Percentiles rank a stretch among this genome's conserved stretches.
Evolutionary conservation across 305 asterid genomes (phyloP).

Genomic region (Solanum hybrid): DNA sequence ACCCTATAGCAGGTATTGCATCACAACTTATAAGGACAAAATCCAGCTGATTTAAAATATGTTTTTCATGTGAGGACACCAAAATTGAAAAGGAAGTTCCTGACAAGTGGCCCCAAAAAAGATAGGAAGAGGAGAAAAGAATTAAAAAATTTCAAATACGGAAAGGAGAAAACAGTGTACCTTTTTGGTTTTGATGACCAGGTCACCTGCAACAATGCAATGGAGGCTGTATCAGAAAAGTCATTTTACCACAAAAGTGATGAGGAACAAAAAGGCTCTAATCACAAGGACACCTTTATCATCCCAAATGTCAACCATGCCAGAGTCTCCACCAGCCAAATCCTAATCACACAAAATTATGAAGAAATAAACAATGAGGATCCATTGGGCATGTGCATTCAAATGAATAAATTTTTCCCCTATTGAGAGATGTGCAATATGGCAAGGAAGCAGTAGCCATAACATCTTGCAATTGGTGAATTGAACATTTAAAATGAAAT

Average conservation of each 20-base stretch:
- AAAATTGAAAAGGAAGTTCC: neutral
- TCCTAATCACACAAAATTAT: conserved; percentile 28
- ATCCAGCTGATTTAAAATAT: neutral
- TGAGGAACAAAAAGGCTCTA: neutral
- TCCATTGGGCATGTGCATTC: neutral
- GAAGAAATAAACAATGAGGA: neutral
- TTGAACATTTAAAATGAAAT: neutral
- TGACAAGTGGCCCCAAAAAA: neutral
- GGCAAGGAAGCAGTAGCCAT: neutral
- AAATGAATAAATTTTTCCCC: neutral
- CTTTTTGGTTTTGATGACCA: conserved; percentile 35
- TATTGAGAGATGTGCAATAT: no score
- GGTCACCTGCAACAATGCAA: conserved; percentile 38
- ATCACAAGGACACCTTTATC: conserved; percentile 29
- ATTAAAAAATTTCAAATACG: neutral
- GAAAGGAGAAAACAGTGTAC: conserved; percentile 22
- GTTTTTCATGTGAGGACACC: neutral
- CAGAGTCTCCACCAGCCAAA: conserved; percentile 29
- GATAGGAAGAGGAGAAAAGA: neutral
- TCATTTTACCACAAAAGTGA: conserved; percentile 3
- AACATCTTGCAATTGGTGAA: neutral
- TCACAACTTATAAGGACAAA: neutral
- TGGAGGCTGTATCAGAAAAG: conserved; percentile 10
- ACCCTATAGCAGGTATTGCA: neutral
- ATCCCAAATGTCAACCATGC: conserved; percentile 60